phyloP scores from a whole-genome alignment of 2,329 filamentous ascomycete species.

The Mycogone perniciosa region DNA sequence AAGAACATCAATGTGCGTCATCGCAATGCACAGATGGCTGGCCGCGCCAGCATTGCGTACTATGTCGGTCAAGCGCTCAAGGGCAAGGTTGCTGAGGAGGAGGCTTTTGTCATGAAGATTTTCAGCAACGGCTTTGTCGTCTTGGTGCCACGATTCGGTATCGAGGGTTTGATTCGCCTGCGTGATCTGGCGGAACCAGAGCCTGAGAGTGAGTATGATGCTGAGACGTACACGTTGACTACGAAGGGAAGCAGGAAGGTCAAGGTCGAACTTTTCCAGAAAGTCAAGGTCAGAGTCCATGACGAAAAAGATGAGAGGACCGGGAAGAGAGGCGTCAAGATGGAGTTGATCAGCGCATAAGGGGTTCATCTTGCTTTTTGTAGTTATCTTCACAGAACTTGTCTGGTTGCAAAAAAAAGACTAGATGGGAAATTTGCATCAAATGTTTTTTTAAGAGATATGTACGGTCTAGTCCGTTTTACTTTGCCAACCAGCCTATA shows the following conservation, averaged over 20 bases:
- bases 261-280: slow-evolving; percentile 80
- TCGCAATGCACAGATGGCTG: slow-evolving; percentile 93
- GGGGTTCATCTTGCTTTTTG: slow-evolving; percentile 10
- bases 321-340: slow-evolving; percentile 87
- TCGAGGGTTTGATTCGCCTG: slow-evolving; percentile 84
- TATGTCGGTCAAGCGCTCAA: slow-evolving; percentile 96
- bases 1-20: slow-evolving; percentile 98
- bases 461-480: slow-evolving; percentile 20
- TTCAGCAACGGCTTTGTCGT: slow-evolving; percentile 98
- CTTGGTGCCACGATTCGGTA: slow-evolving; percentile 90
- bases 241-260: slow-evolving; percentile 50
- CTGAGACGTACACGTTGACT: slow-evolving; percentile 73
- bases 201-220: slow-evolving; percentile 76
- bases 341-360: slow-evolving; percentile 51
- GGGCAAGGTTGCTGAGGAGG: slow-evolving; percentile 67
- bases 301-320: slow-evolving; percentile 92
- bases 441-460: slow-evolving; percentile 20
- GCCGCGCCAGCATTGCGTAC: slow-evolving; percentile 90
- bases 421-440: background rate
- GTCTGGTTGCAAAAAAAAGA: too few species aligned
- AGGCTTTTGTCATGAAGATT: slow-evolving; percentile 93
- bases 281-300: slow-evolving; percentile 79
- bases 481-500: slow-evolving; percentile 25
- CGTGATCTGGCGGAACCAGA: slow-evolving; percentile 73
- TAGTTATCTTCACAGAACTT: slow-evolving; percentile 9